Evolutionary conservation across 2,329 filamentous ascomycete genomes (phyloP).

Genomic region (Keithomyces neogunnii): DNA sequence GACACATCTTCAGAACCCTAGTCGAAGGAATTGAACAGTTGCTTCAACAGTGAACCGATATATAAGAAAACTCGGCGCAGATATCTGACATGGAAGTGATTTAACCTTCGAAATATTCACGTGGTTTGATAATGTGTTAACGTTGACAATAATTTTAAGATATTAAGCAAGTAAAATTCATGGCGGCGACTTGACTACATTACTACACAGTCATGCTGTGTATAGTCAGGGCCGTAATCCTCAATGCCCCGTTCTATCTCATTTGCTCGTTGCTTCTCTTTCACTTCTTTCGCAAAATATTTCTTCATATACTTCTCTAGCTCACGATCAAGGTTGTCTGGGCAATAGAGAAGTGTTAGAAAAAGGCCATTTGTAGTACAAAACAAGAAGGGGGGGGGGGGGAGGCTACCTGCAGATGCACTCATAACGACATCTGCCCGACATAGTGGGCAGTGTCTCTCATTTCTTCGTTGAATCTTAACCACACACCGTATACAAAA

Average conservation of each 20-base stretch:
- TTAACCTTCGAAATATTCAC: neutral
- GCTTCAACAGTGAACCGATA: neutral
- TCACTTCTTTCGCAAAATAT: constrained; percentile 66
- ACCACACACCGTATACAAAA: constrained; percentile 82
- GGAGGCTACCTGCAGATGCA: constrained; percentile 53
- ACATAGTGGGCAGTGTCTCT: constrained; percentile 68
- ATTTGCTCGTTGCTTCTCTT: constrained; percentile 60
- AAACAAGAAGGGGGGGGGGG: neutral
- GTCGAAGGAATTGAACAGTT: neutral
- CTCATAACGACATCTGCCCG: constrained; percentile 61
- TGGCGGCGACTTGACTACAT: constrained; percentile 36
- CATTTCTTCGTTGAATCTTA: constrained; percentile 63
- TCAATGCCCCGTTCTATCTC: constrained; percentile 68
- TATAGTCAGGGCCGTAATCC: constrained; percentile 59
- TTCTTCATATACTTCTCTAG: constrained; percentile 62
- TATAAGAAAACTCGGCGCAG: neutral
- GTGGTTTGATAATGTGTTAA: neutral
- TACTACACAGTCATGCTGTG: constrained; percentile 46
- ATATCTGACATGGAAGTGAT: neutral
- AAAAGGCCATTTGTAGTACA: neutral
- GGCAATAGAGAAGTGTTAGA: neutral
- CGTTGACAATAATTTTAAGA: neutral
- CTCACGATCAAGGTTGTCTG: constrained; percentile 61
- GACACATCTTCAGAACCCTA: neutral
- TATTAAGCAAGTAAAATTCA: neutral